Conservation (phyloP, 805 yeast genomes). For the Cephaloascus fragrans region DNA sequence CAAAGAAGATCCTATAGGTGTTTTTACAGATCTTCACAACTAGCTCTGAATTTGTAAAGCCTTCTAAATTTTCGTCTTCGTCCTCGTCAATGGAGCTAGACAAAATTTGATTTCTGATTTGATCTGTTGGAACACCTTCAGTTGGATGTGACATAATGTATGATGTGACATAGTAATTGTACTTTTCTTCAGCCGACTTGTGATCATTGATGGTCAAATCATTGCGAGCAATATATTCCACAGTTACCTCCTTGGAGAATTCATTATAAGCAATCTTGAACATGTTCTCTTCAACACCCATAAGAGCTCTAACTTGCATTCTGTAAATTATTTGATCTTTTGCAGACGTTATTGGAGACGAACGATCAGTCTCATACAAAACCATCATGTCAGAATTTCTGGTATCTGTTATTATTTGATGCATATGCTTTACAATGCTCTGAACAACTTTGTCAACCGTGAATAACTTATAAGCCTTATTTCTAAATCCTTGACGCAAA, state of each 20-base stretch:
- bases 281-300: constrained; percentile 82
- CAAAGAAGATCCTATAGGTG: constrained; percentile 74
- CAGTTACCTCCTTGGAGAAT: constrained; percentile 38
- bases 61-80: constrained; percentile 49
- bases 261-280: constrained; percentile 74
- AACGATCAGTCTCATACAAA: constrained; percentile 76
- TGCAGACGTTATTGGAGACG: constrained; percentile 53
- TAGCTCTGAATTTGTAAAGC: constrained; percentile 58
- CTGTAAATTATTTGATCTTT: constrained; percentile 86
- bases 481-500: constrained; percentile 87
- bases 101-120: constrained; percentile 71
- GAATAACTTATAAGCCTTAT: constrained; percentile 85
- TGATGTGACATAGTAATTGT: constrained; percentile 91
- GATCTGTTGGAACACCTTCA: constrained; percentile 81
- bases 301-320: constrained; percentile 71
- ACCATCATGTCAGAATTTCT: constrained; percentile 74
- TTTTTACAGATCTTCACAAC: constrained; percentile 72
- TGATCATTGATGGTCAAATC: constrained; percentile 70
- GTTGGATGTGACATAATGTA: constrained; percentile 94
- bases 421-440: constrained; percentile 76
- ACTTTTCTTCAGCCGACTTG: constrained; percentile 65
- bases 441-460: constrained; percentile 91
- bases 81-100: constrained; percentile 46
- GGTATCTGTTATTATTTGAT: constrained; percentile 68
- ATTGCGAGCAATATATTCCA: constrained; percentile 80